Conservation (phyloP, 352 stramenopile genomes). For the Phytophthora tentaculata region DNA sequence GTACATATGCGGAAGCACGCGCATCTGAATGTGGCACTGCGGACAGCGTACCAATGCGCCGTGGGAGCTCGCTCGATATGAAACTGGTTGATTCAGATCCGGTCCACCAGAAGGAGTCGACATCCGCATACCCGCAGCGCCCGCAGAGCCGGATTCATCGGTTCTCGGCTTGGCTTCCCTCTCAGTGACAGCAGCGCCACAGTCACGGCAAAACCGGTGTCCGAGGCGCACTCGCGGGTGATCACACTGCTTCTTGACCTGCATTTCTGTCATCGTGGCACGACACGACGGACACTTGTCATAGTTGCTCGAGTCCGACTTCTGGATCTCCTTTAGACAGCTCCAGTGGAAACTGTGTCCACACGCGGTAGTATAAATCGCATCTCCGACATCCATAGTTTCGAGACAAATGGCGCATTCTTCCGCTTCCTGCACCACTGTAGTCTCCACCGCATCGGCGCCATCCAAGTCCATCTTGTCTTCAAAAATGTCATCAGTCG, state of each 20-base stretch:
- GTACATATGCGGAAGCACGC: conserved; percentile 89
- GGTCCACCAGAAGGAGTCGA: conserved; percentile 24
- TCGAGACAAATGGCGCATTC: conserved; percentile 89
- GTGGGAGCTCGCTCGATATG: conserved; percentile 81
- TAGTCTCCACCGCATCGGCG: conserved; percentile 37
- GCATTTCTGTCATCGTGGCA: conserved; percentile 76
- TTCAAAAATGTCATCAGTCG: conserved; percentile 25
- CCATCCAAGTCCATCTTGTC: conserved; percentile 32
- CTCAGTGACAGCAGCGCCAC: conserved; percentile 59
- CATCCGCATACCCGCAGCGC: conserved; percentile 26
- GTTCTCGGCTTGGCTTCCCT: conserved; percentile 70
- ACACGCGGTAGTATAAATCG: conserved; percentile 85
- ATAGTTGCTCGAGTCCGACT: conserved; percentile 80
- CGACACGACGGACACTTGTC: conserved; percentile 88
- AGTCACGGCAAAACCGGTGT: conserved; percentile 85
- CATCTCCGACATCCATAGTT: conserved; percentile 78
- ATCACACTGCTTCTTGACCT: conserved; percentile 86
- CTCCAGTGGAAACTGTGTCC: conserved; percentile 88
- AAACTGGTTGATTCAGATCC: conserved; percentile 55
- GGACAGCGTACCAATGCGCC: conserved; percentile 86
- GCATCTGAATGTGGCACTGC: conserved; percentile 89
- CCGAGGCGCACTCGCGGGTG: conserved; percentile 81
- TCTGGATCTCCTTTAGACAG: conserved; percentile 85
- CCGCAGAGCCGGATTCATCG: conserved; percentile 37
- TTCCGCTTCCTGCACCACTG: conserved; percentile 68